Conservation (phyloP, 1,284 basidiomycete species). For the Malassezia globosa region DNA sequence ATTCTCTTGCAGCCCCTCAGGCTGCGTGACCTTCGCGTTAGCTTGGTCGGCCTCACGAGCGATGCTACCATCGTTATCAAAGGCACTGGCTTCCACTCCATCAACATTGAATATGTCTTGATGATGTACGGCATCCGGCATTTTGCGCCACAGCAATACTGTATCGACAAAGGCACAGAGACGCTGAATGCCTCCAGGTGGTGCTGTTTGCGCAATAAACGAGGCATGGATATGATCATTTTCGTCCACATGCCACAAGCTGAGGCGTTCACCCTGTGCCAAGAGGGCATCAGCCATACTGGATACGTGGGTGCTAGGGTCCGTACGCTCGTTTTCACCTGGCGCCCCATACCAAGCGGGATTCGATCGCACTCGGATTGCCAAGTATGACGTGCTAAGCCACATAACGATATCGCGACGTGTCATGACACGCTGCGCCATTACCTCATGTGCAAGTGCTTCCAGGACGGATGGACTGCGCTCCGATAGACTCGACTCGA, state of each 20-base stretch:
- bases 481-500: slow-evolving; percentile 68
- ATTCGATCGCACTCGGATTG: slow-evolving; percentile 62
- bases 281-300: slow-evolving; percentile 12
- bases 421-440: slow-evolving; percentile 34
- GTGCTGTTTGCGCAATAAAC: not conserved
- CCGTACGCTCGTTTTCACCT: not conserved
- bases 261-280: not conserved
- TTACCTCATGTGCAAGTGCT: slow-evolving; percentile 18
- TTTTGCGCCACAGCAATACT: not conserved
- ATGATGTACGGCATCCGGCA: not conserved
- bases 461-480: slow-evolving; percentile 38
- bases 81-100: not conserved
- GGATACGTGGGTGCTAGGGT: slow-evolving; percentile 20
- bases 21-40: too few species aligned
- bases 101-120: not conserved
- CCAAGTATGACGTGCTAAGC: slow-evolving; percentile 73
- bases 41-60: too few species aligned
- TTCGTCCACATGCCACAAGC: not conserved
- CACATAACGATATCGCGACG: slow-evolving; percentile 63
- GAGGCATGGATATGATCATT: not conserved
- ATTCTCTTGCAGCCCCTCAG: not conserved
- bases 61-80: too few species aligned
- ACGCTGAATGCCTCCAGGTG: not conserved
- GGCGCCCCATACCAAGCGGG: slow-evolving; percentile 67
- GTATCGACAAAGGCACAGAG: not conserved